Percentiles rank a stretch among this genome's conserved stretches.
These are phyloP conservation scores for Phytophthora pinifolia DNA, from an alignment of 352 stramenopile species.

Conservation along the genomic window DNA sequence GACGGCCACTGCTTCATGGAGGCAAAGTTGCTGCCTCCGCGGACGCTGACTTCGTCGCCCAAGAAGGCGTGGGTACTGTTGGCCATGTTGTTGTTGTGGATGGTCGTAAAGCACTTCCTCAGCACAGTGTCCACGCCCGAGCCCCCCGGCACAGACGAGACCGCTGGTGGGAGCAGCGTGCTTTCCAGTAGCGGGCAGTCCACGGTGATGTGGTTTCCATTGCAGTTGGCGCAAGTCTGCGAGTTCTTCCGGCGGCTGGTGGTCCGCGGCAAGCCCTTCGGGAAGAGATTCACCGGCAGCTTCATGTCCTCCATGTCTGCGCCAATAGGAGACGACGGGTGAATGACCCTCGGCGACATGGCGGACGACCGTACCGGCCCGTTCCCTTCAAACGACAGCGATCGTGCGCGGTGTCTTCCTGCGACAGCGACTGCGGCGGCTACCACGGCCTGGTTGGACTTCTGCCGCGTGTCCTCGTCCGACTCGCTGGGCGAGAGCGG, in stretches of 20 bases:
- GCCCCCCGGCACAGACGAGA: constrained; percentile 6
- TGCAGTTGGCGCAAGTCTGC: constrained; percentile 71
- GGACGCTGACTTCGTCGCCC: constrained; percentile 85
- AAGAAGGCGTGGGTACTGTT: constrained; percentile 87
- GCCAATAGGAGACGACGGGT: constrained; percentile 16
- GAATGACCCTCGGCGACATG: constrained; percentile 22
- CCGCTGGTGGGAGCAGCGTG: constrained; percentile 30
- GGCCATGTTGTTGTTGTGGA: constrained; percentile 83
- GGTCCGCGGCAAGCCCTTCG: constrained; percentile 36
- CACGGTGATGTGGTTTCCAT: constrained; percentile 82
- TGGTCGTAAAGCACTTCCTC: constrained; percentile 86
- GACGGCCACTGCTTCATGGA: constrained; percentile 38
- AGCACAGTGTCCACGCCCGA: constrained; percentile 67
- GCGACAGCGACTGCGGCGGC: constrained; percentile 43
- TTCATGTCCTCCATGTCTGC: constrained; percentile 22
- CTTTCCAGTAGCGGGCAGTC: constrained; percentile 72
- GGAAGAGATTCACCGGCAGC: constrained; percentile 36
- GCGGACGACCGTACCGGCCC: constrained; percentile 17
- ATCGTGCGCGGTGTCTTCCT: constrained; percentile 41
- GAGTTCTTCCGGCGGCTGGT: constrained; percentile 70
- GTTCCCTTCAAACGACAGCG: constrained; percentile 42
- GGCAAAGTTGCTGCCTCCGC: constrained; percentile 54
- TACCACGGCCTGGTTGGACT: constrained; percentile 45
- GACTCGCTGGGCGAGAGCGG: constrained; percentile 8
- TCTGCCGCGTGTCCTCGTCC: constrained; percentile 35